phyloP scores from a whole-genome alignment of 164 flowering plant species.

The Nymphaea thermarum region DNA sequence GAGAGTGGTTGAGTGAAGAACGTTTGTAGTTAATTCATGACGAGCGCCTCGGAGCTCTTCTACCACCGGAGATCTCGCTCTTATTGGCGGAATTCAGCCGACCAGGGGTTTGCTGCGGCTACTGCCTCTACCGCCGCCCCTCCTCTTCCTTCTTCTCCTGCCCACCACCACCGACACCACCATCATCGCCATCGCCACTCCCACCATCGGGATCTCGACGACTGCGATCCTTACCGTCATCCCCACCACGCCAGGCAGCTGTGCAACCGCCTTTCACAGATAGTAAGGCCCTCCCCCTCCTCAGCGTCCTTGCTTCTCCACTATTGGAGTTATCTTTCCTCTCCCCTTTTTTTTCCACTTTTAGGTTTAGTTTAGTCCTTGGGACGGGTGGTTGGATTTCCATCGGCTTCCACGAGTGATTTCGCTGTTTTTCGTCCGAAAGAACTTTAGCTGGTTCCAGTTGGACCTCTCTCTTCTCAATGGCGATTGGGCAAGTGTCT shows the following conservation, averaged over 20 bases:
- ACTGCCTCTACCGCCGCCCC: conserved; percentile 9
- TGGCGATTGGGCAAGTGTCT: neutral
- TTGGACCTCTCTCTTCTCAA: too few relatives aligned
- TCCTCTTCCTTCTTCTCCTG: conserved; percentile 4
- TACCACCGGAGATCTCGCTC: conserved; percentile 15
- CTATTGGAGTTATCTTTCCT: neutral
- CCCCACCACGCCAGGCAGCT: conserved; percentile 10
- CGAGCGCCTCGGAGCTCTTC: conserved; percentile 24
- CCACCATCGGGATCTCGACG: conserved; percentile 10
- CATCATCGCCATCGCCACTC: conserved; percentile 4
- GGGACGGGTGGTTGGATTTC: too few relatives aligned
- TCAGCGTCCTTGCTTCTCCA: neutral
- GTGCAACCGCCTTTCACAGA: conserved; percentile 13
- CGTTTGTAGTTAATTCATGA: conserved; percentile 7
- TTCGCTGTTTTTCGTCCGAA: too few relatives aligned
- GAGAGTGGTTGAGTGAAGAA: neutral
- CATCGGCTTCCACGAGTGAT: too few relatives aligned
- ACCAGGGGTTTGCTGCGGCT: conserved; percentile 8
- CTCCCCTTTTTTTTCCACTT: neutral
- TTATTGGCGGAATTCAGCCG: conserved; percentile 7
- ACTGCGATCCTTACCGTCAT: conserved; percentile 10
- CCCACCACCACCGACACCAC: neutral
- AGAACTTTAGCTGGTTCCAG: too few relatives aligned
- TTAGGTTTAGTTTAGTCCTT: too few relatives aligned
- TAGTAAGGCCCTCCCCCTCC: conserved; percentile 2